Base-by-base conservation (phyloP, 1,284 basidiomycete species). In the Vanrija pseudolonga region DNA sequence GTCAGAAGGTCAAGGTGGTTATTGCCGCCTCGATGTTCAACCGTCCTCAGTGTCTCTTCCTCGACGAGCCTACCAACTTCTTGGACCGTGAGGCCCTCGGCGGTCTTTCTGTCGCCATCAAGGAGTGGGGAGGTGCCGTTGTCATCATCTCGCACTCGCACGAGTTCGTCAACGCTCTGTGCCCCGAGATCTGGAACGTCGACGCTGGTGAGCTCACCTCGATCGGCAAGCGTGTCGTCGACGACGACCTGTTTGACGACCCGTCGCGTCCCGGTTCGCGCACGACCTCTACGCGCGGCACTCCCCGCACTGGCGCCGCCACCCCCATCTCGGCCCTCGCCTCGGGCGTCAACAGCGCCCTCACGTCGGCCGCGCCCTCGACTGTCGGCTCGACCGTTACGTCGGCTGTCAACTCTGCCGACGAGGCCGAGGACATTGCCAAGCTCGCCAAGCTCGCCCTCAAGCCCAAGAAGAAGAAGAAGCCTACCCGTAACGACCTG, bases 1-100 rank as follows among this genome's bases (percentile, higher is more conserved):
- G 96, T 77, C 96, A 98, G 74, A 98, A 98, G 79, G 96, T 98
- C 78, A 98, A 98, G 80, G 84, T 96, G 45, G 92, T 95, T 64
- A 91, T 96, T 67, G 91, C 88, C 9, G 92, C 92, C 37, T 91
- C 91, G 72, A 81, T 97, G 58, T 96, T 93, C 90, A 93, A 93
- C 77, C 91, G 71, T 53, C 73, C 71, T 45, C 73, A 73, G 67
- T 72, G 71, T 60, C 62, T 76, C 17, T 74, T 74, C 68, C 67
- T 91, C 40, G 90, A 93, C 72, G 90, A 97, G 77, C 95, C 95
- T 36, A 97, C 91, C 72, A 98, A 98, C 80, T 98, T 98, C 81
- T 84, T 95, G 80, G 92, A 92, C 73, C 67, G 72, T 63, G 72
- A 74, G 56, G 71, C 72, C 12, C 66, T 74, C 17, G 68, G 94